These are phyloP conservation scores for Oryza meyeriana DNA, from an alignment of 176 grass and related monocot species.

Conservation along the genomic window DNA sequence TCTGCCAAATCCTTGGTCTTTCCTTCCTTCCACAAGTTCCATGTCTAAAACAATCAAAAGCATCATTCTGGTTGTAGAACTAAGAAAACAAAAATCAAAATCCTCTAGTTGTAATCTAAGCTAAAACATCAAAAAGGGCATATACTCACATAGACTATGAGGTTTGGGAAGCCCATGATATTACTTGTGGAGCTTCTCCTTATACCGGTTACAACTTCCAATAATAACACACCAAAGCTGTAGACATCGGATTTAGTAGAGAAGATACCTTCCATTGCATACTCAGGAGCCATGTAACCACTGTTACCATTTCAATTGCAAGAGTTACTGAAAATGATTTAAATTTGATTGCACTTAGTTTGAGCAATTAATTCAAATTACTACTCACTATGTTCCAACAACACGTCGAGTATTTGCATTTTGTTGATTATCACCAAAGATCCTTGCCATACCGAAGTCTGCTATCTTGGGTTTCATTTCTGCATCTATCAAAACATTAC, in stretches of 20 bases:
- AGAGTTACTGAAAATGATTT: neutral
- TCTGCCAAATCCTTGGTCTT: constrained; percentile 32
- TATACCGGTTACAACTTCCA: neutral
- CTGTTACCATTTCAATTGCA: neutral
- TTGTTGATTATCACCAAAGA: neutral
- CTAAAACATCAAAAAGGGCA: neutral
- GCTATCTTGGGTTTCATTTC: neutral
- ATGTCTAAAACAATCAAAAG: neutral
- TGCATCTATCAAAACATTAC: neutral
- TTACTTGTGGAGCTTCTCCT: neutral
- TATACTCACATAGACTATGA: neutral
- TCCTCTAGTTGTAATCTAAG: neutral
- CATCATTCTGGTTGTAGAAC: neutral
- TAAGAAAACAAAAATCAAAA: neutral
- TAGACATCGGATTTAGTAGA: neutral
- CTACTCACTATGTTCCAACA: neutral
- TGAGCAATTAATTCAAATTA: neutral
- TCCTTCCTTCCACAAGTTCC: constrained; percentile 47
- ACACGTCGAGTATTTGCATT: neutral
- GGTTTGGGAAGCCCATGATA: neutral
- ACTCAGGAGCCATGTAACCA: neutral
- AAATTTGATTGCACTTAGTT: neutral
- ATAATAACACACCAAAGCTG: neutral
- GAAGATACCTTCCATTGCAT: neutral
- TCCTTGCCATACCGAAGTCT: too few species aligned